phyloP scores from a whole-genome alignment of 2,329 filamentous ascomycete genomes.

The Epichloe aotearoae region DNA sequence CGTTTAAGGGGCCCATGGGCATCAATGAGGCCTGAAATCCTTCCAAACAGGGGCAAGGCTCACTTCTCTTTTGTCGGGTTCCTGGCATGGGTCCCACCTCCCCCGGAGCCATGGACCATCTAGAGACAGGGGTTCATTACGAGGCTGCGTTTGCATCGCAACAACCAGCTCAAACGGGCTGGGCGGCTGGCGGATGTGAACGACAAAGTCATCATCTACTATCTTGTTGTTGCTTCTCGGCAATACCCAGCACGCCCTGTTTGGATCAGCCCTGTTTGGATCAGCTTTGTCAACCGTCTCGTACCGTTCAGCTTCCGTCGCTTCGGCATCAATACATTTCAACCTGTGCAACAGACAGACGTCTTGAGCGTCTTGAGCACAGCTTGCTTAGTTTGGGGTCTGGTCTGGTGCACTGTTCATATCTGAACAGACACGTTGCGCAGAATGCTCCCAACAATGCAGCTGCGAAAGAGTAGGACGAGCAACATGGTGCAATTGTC shows the following conservation, averaged over 20 bases:
- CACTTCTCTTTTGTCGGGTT: constrained; percentile 5
- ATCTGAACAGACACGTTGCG: background rate
- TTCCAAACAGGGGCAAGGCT: constrained; percentile 3
- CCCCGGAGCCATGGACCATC: constrained; percentile 6
- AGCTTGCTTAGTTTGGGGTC: background rate
- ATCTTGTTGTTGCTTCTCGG: background rate
- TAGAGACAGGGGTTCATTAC: constrained; percentile 2
- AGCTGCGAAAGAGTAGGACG: background rate
- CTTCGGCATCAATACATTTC: background rate
- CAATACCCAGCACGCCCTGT: background rate
- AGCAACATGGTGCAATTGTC: too few relatives aligned
- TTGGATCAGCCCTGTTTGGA: background rate
- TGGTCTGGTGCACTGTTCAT: background rate
- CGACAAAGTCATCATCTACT: background rate
- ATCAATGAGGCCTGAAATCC: constrained; percentile 1
- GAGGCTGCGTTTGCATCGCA: constrained; percentile 4
- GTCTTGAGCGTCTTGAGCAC: constrained; percentile 1
- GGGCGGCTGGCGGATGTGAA: background rate
- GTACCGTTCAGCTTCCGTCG: background rate
- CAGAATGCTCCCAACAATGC: background rate
- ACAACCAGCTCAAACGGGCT: constrained; percentile 1
- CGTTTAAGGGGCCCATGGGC: background rate
- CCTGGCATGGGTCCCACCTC: constrained; percentile 7
- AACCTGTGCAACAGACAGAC: background rate
- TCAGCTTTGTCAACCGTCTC: background rate